A percentile compares a stretch with the other conserved stretches of the same genome.
Evolutionary conservation across 768 basidiomycete species (phyloP).

Genomic region (Leccinum rimulosum): DNA sequence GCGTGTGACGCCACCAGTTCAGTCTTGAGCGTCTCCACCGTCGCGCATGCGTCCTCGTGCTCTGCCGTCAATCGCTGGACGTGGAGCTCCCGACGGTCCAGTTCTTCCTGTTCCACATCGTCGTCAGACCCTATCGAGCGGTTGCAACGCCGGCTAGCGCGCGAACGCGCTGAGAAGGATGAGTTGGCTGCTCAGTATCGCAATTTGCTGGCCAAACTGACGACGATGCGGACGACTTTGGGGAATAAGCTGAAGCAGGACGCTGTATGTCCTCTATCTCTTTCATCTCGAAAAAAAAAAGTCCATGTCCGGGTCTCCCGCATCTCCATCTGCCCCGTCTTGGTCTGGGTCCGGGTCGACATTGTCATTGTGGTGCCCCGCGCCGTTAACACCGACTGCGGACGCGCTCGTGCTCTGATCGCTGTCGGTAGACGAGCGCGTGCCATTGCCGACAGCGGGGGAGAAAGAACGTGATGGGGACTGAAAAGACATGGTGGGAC

Average conservation of each 20-base stretch:
- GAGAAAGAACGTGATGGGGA: slow-evolving; percentile 35
- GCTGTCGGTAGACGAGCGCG: slow-evolving; percentile 42
- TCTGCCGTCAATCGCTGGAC: slow-evolving; percentile 76
- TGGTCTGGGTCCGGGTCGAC: slow-evolving; percentile 39
- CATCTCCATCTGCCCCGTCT: slow-evolving; percentile 19
- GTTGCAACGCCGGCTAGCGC: slow-evolving; percentile 73
- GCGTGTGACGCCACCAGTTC: slow-evolving; percentile 77
- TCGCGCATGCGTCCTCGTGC: slow-evolving; percentile 68
- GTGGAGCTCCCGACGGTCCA: slow-evolving; percentile 86
- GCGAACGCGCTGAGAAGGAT: slow-evolving; percentile 84
- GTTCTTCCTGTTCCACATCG: slow-evolving; percentile 76
- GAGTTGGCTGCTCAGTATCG: slow-evolving; percentile 82
- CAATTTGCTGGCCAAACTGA: slow-evolving; percentile 82
- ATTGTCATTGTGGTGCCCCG: slow-evolving; percentile 25
- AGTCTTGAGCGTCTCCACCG: slow-evolving; percentile 74
- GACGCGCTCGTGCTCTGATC: slow-evolving; percentile 34
- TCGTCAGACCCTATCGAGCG: slow-evolving; percentile 47
- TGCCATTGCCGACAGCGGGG: slow-evolving; percentile 19
- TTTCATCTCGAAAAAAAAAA: no score
- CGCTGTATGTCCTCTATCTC: slow-evolving; percentile 60
- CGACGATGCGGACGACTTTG: slow-evolving; percentile 88
- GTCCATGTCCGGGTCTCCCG: slow-evolving; percentile 40
- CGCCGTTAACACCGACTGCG: slow-evolving; percentile 30
- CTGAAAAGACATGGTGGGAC: slow-evolving; percentile 18
- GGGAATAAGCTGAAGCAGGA: slow-evolving; percentile 96